Conservation (phyloP, 2,329 filamentous ascomycete genomes). For the Hirsutella rhossiliensis region DNA sequence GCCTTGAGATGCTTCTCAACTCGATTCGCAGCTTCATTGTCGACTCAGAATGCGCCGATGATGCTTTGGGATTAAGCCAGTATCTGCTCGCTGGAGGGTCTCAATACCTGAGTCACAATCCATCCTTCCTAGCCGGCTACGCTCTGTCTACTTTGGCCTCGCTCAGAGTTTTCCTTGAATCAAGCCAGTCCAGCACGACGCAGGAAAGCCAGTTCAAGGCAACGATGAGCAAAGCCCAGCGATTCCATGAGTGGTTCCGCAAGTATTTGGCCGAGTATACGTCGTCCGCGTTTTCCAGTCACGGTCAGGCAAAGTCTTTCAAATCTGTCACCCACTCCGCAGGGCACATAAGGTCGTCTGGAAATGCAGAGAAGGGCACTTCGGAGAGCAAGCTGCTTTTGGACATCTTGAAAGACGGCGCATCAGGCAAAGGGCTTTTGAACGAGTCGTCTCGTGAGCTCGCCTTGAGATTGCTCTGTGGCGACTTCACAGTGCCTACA, state of each 20-base stretch:
- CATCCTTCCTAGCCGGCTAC: conserved; percentile 72
- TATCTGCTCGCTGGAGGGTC: conserved; percentile 66
- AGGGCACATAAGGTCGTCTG: conserved; percentile 51
- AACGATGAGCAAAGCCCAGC: conserved; percentile 63
- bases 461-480: conserved; percentile 62
- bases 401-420: conserved; percentile 67
- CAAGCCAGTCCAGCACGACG: conserved; percentile 65
- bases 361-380: conserved; percentile 56
- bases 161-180: conserved; percentile 62
- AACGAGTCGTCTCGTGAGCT: conserved; percentile 57
- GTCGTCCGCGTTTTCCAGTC: conserved; percentile 37
- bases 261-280: conserved; percentile 53
- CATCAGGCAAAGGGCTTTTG: conserved; percentile 49
- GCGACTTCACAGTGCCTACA: conserved; percentile 51
- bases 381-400: conserved; percentile 71
- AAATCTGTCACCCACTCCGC: conserved; percentile 57
- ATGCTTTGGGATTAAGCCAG: conserved; percentile 74
- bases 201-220: conserved; percentile 72
- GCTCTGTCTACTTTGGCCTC: conserved; percentile 69
- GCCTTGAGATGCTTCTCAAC: conserved; percentile 80
- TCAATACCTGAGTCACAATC: conserved; percentile 48
- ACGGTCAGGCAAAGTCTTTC: conserved; percentile 44
- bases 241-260: conserved; percentile 70
- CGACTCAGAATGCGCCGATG: conserved; percentile 79
- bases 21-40: conserved; percentile 67